Evolutionary conservation across 768 basidiomycete genomes (phyloP).

Genomic region (Exidia glandulosa): DNA sequence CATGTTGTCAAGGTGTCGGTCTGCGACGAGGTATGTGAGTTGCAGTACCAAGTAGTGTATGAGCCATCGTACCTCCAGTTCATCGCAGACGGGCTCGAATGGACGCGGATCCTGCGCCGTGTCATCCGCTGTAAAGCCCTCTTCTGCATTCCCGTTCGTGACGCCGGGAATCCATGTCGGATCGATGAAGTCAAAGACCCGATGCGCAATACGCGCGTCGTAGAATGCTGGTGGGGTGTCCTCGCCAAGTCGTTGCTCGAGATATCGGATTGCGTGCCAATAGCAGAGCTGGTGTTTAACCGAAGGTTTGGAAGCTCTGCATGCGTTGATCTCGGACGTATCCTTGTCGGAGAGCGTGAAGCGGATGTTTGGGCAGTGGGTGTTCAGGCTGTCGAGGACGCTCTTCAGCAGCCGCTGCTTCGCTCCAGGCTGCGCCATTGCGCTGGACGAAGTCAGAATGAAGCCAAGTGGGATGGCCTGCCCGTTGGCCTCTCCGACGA

Average conservation of each 20-base stretch:
- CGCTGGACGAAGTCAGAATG: background rate
- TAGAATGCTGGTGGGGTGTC: slow-evolving; percentile 14
- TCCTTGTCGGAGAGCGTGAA: slow-evolving; percentile 4
- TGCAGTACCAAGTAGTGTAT: background rate
- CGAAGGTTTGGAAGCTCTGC: background rate
- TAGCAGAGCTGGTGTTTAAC: background rate
- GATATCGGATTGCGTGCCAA: background rate
- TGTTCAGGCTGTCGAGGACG: background rate
- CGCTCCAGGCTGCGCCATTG: background rate
- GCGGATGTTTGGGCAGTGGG: background rate
- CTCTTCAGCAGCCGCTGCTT: background rate
- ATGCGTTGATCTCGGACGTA: slow-evolving; percentile 1
- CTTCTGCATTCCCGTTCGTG: slow-evolving; percentile 8
- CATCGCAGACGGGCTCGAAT: background rate
- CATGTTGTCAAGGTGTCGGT: slow-evolving; percentile 3
- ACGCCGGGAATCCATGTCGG: slow-evolving; percentile 16
- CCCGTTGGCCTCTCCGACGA: background rate
- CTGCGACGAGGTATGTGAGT: background rate
- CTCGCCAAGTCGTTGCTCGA: slow-evolving; percentile 4
- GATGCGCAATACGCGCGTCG: slow-evolving; percentile 9
- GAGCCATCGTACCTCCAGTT: background rate
- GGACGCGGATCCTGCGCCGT: background rate
- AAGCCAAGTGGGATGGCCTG: background rate
- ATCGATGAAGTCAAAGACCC: slow-evolving; percentile 14
- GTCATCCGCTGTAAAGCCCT: slow-evolving; percentile 8